Conservation (phyloP, 345 rosid species). For the sweet orange (Citrus sinensis) region DVS_A1.0 CM039163.1:5593001-5593500, state of each 20-base stretch:
- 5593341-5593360: neutral
- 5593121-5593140: neutral
- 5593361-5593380: slow-evolving; percentile 71
- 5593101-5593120: neutral
- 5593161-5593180: neutral
- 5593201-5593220: neutral
- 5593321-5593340: neutral
- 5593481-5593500: slow-evolving; percentile 37
- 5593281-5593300: neutral
- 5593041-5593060: neutral
- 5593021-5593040: neutral
- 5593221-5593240: neutral
- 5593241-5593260: neutral
- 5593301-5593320: neutral
- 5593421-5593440: slow-evolving; percentile 60
- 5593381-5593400: slow-evolving; percentile 65
- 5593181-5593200: neutral
- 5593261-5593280: neutral
- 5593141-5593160: neutral
- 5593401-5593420: slow-evolving; percentile 54
- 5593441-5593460: slow-evolving; percentile 63
- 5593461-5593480: slow-evolving; percentile 89
- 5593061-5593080: neutral
- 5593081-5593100: neutral
- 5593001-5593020: neutral